Evolutionary conservation across 345 rosid species (phyloP).

Genomic region (Firmiana major): DNA sequence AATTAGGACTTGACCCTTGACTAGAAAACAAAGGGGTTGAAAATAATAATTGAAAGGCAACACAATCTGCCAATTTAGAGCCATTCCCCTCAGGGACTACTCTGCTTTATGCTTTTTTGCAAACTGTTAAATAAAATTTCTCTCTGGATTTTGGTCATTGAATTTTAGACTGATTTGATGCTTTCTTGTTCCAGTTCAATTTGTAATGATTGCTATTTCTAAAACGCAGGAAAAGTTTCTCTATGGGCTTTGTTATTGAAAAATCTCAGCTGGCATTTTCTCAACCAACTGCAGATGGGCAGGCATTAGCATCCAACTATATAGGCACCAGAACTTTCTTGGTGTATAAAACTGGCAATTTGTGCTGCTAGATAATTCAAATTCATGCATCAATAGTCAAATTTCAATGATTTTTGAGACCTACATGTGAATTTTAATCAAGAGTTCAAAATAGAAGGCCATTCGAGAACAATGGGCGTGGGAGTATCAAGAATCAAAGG

Average conservation of each 20-base stretch:
- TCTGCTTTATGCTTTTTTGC: not conserved
- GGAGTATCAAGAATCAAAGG: too few species aligned
- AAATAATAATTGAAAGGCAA: not conserved
- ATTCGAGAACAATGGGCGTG: not conserved
- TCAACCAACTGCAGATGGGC: conserved; percentile 68
- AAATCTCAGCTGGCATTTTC: conserved; percentile 71
- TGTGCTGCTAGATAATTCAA: too few species aligned
- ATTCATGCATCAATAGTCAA: not conserved
- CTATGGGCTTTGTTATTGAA: conserved; percentile 36
- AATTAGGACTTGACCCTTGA: not conserved
- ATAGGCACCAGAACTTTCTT: conserved; percentile 42
- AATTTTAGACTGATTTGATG: not conserved
- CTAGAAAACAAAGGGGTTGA: not conserved
- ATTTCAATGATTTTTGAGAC: too few species aligned
- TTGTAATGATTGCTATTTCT: not conserved
- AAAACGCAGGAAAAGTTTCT: conserved; percentile 62
- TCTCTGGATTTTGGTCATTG: not conserved
- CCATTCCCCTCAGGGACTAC: not conserved
- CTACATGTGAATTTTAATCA: too few species aligned
- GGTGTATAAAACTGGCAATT: conserved; percentile 44
- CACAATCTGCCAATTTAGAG: not conserved
- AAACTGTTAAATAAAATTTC: not conserved
- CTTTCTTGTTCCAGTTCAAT: not conserved
- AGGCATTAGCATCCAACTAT: conserved; percentile 56
- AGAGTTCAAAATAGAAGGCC: not conserved